Evolutionary conservation across 768 basidiomycete species (phyloP), one percentile per base, ranked within the genome.

Genomic region (Calocera cornea): DNA sequence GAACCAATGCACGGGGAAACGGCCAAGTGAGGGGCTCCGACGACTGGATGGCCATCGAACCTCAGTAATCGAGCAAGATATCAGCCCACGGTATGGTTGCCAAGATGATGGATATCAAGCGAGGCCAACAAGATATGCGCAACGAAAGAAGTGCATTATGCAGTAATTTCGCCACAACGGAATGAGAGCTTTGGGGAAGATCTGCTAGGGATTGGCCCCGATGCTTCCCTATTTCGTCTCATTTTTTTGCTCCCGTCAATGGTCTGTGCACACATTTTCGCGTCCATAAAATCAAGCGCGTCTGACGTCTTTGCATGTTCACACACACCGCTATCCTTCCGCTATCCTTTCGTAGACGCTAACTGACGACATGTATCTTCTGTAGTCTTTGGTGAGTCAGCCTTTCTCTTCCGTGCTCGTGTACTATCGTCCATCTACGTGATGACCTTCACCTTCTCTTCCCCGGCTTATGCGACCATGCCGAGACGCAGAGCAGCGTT

Each of bases 401-500:
- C 19, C 2, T 60, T 31, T 27, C 49, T 33, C 7, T 29, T 60
- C 31, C 19, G 11, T 31, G 54, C 54, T 60, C 44, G 10, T 60
- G 24, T 31, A 19, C 7, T 24, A 7, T 19, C 7, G 19, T 47
- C 19, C 19, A 19, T 49, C 70, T 64, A 67, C n/a, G 69, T 75
- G 86, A 88, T 88, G 87, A 87, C 83, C 81, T 81, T 81, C 83
- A 29, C 54, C 54, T 89, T 89, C 88, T 89, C 87, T 90, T 89
- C 88, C 88, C 88, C 88, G 87, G 87, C 88, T 78, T 89, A 89
- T 74, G 87, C 87, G 88, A 89, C 89, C 83, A 86, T 90, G 89
- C 80, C 85, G 88, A 89, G 87, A 76, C 80, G 83, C 76, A 89
- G 87, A 87, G 86, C 73, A 74, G 65, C 69, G 54, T 68, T 67